Base-by-base conservation (phyloP, 2,329 filamentous ascomycete genomes). In the Drechmeria coniospora region DNA sequence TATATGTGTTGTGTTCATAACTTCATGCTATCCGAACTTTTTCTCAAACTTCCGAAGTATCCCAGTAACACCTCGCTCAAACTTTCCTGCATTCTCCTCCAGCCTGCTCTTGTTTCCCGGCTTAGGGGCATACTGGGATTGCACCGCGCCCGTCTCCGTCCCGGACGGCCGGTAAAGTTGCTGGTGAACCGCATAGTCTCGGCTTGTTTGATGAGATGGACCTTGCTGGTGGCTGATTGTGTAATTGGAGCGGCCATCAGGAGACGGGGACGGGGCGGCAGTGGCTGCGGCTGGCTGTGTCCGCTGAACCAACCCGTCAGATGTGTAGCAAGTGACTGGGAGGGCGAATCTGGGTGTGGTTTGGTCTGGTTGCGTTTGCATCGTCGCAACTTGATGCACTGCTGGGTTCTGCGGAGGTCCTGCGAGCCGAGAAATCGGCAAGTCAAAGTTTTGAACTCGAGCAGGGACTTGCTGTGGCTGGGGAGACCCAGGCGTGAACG, bases 41-140 rank as follows among this genome's bases (percentile, higher is more conserved):
- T 80, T 82, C 57, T 84, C 79, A 50, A 84, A 65, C 55, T 75
- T 81, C 64, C 77, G 82, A 38, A 84, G 51, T 59, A 83, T 75
- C 6, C 74, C 71, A 16, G 70, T 67, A 4, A 83, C 67, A 1
- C 76, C 74, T 48, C 72, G 73, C 54, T 84, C 79, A 19, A 83
- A 41, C 40, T 68, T 63, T 16, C 69, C 72, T 0, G 76, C 70
- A 34, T 69, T 65, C 46, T 74, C 68, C 41, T 79, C 77, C 17
- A 82, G 50, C 45, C 63, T 68, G 6, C 53, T 66, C 34, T 53
- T 49, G 4, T 50, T 43, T 31, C 68, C 63, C 30, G 50, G 50
- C 43, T 61, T 63, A 4, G 52, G 45, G 33, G 55, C 50, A 22
- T 62, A 59, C 20, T 41, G 43, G 33, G 59, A 56, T 27, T 13